These are phyloP conservation scores for Trypanosoma boissoni DNA, from an alignment of 208 protist genomes.

Conservation along the genomic window DNA sequence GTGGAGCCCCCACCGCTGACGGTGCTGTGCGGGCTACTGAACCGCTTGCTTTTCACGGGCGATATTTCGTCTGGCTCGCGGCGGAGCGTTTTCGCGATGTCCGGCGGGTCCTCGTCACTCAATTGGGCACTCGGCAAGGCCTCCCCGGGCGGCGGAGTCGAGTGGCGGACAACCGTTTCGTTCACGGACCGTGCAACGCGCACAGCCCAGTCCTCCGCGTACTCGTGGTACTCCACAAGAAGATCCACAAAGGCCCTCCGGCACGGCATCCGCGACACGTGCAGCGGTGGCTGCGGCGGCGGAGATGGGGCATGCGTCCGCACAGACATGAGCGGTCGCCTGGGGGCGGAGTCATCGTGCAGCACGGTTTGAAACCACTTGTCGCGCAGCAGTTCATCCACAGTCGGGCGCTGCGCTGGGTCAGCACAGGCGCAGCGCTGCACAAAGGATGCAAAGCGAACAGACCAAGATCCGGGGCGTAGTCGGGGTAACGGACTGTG, in stretches of 20 bases:
- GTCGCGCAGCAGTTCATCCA: conserved; percentile 62
- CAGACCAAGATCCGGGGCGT: conserved; percentile 32
- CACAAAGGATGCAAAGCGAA: conserved; percentile 59
- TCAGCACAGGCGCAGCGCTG: conserved; percentile 42
- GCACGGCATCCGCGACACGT: conserved; percentile 3
- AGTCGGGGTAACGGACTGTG: conserved; percentile 35
- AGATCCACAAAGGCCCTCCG: conserved; percentile 27
- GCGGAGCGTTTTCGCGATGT: background rate
- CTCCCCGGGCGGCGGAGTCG: too few species aligned
- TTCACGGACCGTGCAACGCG: conserved; percentile 5
- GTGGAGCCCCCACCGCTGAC: too few species aligned
- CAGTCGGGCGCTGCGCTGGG: conserved; percentile 46
- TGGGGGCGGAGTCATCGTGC: conserved; percentile 15
- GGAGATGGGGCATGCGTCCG: background rate
- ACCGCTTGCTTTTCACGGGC: background rate
- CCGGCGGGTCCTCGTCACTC: background rate
- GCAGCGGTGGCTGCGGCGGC: background rate
- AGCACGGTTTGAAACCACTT: conserved; percentile 70
- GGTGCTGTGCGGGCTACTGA: background rate
- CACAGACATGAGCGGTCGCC: too few species aligned
- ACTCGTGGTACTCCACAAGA: conserved; percentile 29
- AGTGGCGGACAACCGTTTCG: too few species aligned
- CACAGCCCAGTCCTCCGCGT: conserved; percentile 12
- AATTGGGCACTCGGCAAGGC: background rate
- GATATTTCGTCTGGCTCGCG: background rate